phyloP scores from a whole-genome alignment of 1,139 yeast genomes.

The Nakaseomyces nivariensis region DNA sequence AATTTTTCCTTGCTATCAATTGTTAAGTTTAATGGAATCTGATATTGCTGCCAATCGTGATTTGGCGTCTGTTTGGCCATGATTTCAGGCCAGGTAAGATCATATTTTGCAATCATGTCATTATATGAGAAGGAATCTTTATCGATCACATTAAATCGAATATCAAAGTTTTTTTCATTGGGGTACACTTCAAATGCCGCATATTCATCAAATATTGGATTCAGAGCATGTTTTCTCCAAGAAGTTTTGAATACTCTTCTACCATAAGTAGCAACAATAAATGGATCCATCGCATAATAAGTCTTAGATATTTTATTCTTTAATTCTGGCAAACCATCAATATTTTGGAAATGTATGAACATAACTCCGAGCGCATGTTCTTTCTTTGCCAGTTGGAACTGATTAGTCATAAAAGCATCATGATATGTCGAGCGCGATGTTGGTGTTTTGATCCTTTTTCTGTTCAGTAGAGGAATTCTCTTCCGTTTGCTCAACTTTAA shows the following conservation, averaged over 20 bases:
- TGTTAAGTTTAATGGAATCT: slow-evolving; percentile 32
- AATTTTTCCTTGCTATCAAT: slow-evolving; percentile 28
- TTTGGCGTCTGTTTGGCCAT: slow-evolving; percentile 21
- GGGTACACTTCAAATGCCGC: slow-evolving; percentile 68
- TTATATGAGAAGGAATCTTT: slow-evolving; percentile 76
- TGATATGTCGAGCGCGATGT: slow-evolving; percentile 6
- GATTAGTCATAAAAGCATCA: slow-evolving; percentile 7
- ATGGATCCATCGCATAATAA: slow-evolving; percentile 86
- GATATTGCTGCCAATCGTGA: slow-evolving; percentile 12
- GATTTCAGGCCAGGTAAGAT: slow-evolving; percentile 44
- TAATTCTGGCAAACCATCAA: slow-evolving; percentile 61
- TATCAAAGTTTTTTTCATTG: slow-evolving; percentile 53
- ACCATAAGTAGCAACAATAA: slow-evolving; percentile 85
- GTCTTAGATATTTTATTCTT: slow-evolving; percentile 56
- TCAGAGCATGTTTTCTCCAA: slow-evolving; percentile 72
- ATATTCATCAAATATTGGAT: slow-evolving; percentile 75
- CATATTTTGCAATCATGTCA: slow-evolving; percentile 65
- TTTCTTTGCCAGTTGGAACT: slow-evolving; percentile 22
- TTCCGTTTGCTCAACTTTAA: slow-evolving; percentile 3
- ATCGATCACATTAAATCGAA: slow-evolving; percentile 69
- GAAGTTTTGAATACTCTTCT: slow-evolving; percentile 81
- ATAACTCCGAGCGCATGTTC: slow-evolving; percentile 48
- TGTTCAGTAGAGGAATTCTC: slow-evolving; percentile 3
- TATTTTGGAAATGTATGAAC: slow-evolving; percentile 65
- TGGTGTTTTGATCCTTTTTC: slow-evolving; percentile 5